Base-by-base conservation (phyloP, 495 filamentous ascomycete genomes). In the Penicillium waksmanii region DNA sequence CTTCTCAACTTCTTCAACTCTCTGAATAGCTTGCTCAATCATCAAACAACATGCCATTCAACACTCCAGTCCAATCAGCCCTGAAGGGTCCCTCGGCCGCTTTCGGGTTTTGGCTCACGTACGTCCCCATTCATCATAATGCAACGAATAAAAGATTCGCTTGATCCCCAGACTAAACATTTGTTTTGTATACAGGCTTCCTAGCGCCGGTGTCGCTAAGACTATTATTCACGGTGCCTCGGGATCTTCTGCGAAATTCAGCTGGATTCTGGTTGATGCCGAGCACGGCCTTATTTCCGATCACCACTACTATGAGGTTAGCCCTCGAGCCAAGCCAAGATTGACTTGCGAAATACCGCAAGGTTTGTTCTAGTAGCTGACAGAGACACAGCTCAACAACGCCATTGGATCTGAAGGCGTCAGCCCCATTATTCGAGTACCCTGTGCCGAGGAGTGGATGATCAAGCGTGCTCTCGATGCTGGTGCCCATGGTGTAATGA, bases 231-330 rank as follows among this genome's bases (percentile, higher is more conserved):
- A 72, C 53, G 68, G 70, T 13, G 61, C 64, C 33, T 62, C 69
- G 7, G 62, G 65, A 12, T 66, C 66, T 25, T 56, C 68, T 38
- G 62, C 61, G 3, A 62, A 61, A 43, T 77, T 75, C 63, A 72
- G 68, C 71, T 94, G 89, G 89, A 85, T 93, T 5, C 77, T 91
- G 65, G 84, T 94, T 34, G 91, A 94, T 69, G 87, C 83, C 50
- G 89, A 93, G 68, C 91, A 96, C 72, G 91, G 91, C n/a, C 87
- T 90, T 60, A 78, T 78, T 35, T 66, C 68, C 31, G 75, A 78
- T 33, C 48, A 57, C 31, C 57, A 76, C 49, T 76, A 76, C 50
- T 76, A 76, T 36, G 73, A 76, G 47, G 73, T 74, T 31, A 9
- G 63, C 44, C n/a, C 6, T 21, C 17, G 43, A 12, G 17, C n/a